Evolutionary conservation across 352 stramenopile genomes (phyloP).

Genomic region (Pythium monospermum): DNA sequence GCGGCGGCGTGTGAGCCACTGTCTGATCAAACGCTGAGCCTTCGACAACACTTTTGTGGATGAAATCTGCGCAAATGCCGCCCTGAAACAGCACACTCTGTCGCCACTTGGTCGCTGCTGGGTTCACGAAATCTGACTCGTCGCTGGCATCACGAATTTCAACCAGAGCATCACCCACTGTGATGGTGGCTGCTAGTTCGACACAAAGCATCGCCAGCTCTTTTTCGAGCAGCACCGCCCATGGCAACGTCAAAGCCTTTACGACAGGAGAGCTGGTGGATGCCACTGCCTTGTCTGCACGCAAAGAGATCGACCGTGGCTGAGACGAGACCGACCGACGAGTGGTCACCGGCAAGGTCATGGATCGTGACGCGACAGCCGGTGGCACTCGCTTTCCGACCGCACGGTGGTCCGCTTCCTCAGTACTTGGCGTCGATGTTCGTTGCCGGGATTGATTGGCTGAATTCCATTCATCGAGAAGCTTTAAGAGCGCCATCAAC

Average conservation of each 20-base stretch:
- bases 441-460: background rate
- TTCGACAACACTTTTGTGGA: background rate
- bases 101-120: background rate
- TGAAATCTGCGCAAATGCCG: constrained; percentile 4
- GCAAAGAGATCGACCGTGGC: no score
- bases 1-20: background rate
- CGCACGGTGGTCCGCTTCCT: no score
- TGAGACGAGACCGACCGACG: no score
- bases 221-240: constrained; percentile 20
- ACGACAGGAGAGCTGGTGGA: no score
- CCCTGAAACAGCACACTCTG: constrained; percentile 13
- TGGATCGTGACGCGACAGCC: no score
- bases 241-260: constrained; percentile 7
- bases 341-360: no score
- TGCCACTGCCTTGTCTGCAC: background rate
- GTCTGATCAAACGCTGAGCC: background rate
- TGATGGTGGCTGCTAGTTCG: constrained; percentile 9
- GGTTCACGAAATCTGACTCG: background rate
- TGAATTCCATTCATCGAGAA: constrained; percentile 18
- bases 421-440: no score
- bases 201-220: constrained; percentile 19
- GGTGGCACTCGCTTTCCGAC: no score
- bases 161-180: constrained; percentile 10
- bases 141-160: background rate
- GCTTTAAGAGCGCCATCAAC: constrained; percentile 4